phyloP scores from a whole-genome alignment of 83 land plant genomes.

The Picea mariana region DNA sequence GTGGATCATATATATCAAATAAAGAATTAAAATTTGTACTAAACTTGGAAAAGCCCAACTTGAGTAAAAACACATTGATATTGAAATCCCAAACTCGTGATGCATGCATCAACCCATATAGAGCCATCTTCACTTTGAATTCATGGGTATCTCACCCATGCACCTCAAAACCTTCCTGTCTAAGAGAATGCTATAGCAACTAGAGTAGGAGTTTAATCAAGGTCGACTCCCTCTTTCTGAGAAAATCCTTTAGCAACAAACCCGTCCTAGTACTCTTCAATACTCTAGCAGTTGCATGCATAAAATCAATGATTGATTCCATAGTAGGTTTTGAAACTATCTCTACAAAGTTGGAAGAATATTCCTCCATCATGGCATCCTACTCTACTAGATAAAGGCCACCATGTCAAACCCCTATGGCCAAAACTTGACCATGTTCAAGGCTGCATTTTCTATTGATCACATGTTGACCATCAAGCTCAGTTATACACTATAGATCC shows the following conservation, averaged over 20 bases:
- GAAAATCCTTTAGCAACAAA: neutral
- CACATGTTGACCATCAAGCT: no score
- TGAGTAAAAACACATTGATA: no score
- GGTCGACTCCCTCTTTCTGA: neutral
- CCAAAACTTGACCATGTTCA: no score
- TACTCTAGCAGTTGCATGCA: neutral
- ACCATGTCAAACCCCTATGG: neutral
- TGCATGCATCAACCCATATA: no score
- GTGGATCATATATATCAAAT: no score
- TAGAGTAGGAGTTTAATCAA: neutral
- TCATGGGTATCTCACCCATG: no score
- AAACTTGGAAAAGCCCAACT: no score
- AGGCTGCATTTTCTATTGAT: no score
- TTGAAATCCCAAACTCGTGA: no score
- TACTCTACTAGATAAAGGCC: neutral
- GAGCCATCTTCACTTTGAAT: no score
- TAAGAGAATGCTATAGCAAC: slow-evolving; percentile 2
- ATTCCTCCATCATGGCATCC: neutral
- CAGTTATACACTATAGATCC: no score
- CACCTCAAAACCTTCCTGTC: neutral
- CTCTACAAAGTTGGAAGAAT: neutral
- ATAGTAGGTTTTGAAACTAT: neutral
- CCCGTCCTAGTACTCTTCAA: neutral
- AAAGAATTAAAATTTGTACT: no score
- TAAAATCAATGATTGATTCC: neutral